Base-by-base conservation (phyloP, 192 early-diverging fungal genomes). In the Coemansia sp. region DNA sequence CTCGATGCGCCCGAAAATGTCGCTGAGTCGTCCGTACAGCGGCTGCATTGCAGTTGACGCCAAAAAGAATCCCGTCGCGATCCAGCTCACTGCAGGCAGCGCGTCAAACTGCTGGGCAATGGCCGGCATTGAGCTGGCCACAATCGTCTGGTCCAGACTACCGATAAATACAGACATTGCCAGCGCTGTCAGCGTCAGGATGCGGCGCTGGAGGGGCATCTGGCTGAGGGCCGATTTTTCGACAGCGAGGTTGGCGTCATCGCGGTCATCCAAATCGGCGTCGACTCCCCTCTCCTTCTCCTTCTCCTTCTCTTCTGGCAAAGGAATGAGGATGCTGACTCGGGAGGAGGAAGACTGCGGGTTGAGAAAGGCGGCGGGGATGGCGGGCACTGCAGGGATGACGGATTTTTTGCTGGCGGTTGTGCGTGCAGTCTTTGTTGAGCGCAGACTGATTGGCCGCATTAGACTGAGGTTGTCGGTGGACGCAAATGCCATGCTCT, bases 1-100 rank as follows among this genome's bases (percentile, higher is more conserved):
- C 12, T 60, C 59, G 53, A 84, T 82, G 38, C 87, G 85, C 35
- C 88, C 94, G 82, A 93, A 93, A 27, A 92, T 89, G 64, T 95
- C 92, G 21, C 89, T 83, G n/a, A 91, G 60, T 32, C 84, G 85
- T 15, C 89, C 88, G 80, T 90, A 93, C 19, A 91, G 60, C 9
- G 91, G 90, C 62, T 90, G 84, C 68, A 92, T 70, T 1, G 91
- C 84, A 0, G 91, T 91, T 42, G 73, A 76, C 35, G 85, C 84
- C 64, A 90, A 68, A 22, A 90, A 53, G 63, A 84, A 91, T 22
- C 75, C 67, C 1, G 85, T 84, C 15, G 86, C 90, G 38, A 93
- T 86, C 93, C 93, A 95, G 5, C 83, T 72, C 62, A 89, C 81
- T 35, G 83, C 66, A 29, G 70, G 65, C 54, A 88, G 58, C 1